Conservation (phyloP, 768 basidiomycete genomes). For the Fistulinella prunicolor region DNA sequence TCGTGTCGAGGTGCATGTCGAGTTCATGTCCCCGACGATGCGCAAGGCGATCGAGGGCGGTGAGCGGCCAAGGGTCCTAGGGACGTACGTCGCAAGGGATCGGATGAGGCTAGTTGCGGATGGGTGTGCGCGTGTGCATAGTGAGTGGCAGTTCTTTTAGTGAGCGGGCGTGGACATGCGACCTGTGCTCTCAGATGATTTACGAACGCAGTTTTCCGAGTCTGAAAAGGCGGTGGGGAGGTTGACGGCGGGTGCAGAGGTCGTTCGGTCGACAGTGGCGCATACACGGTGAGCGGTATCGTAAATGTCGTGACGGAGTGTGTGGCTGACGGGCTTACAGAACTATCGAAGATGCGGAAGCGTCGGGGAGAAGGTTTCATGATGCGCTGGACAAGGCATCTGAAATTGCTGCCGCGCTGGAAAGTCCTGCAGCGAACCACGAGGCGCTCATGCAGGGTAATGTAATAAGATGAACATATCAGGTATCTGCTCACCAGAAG, state of each 20-base stretch:
- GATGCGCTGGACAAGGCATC: conserved; percentile 57
- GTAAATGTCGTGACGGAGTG: neutral
- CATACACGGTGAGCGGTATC: conserved; percentile 42
- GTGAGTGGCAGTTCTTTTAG: no score
- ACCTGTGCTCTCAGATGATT: conserved; percentile 47
- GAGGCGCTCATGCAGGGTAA: conserved; percentile 55
- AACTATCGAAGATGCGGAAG: conserved; percentile 57
- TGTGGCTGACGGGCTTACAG: conserved; percentile 33
- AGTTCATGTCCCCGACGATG: conserved; percentile 68
- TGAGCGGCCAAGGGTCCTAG: conserved; percentile 63
- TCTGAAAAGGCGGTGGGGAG: conserved; percentile 51
- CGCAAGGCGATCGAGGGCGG: conserved; percentile 71
- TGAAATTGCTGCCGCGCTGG: conserved; percentile 47
- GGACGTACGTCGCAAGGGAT: conserved; percentile 73
- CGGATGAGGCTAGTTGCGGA: conserved; percentile 83
- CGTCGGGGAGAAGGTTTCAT: conserved; percentile 52
- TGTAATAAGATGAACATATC: neutral
- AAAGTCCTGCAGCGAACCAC: conserved; percentile 51
- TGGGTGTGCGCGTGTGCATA: conserved; percentile 64
- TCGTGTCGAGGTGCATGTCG: conserved; percentile 64
- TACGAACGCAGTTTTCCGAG: conserved; percentile 51
- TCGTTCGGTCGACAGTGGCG: conserved; percentile 49
- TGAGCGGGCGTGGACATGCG: no score
- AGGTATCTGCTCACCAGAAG: conserved; percentile 2
- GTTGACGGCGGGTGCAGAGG: conserved; percentile 57